Evolutionary conservation across 768 basidiomycete species (phyloP), one percentile per base, ranked within the genome.

Genomic region (Mycena capillaripes): DNA sequence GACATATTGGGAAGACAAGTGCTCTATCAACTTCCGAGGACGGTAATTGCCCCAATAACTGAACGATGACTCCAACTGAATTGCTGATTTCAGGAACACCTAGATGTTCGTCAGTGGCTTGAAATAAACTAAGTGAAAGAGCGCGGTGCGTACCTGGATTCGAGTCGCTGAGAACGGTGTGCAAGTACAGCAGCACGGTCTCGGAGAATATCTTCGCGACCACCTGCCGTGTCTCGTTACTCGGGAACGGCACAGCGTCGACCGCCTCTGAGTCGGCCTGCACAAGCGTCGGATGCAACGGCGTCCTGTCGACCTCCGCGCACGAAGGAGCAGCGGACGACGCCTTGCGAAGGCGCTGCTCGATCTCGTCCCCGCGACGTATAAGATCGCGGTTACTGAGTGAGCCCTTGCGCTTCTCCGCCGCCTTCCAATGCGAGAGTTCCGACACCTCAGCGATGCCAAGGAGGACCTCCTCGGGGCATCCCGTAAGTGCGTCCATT

Each of bases 341-440:
- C 60, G 84, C 83, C 73, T 86, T 85, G 30, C 86, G 85, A 55
- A 95, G 86, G 69, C 88, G 87, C 75, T 89, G 88, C 82, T 95
- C 93, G 74, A 95, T 91, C 50, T 83, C 84, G 70, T 91, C 90
- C 59, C 92, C 94, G n/a, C 92, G 88, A 44, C 89, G 86, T 68
- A 95, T 87, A 38, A 96, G 88, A 75, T 95, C 93, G 69, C 91
- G 89, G 80, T 89, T 87, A 81, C 93, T 95, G 70, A 96, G 84
- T 40, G 89, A 87, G 52, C 91, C 91, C 68, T 90, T 90, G 61
- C 86, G 88, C 66, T 86, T 83, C 78, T 95, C 90, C 58, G 86
- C 84, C 27, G 84, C 80, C 80, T 95, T 95, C 94, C 95, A 95
- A 75, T 90, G 87, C 6, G 92, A 89, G 34, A 96, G 87, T 9